phyloP scores from a whole-genome alignment of 2,329 filamentous ascomycete genomes.

The Pyrenochaeta sp. region DNA sequence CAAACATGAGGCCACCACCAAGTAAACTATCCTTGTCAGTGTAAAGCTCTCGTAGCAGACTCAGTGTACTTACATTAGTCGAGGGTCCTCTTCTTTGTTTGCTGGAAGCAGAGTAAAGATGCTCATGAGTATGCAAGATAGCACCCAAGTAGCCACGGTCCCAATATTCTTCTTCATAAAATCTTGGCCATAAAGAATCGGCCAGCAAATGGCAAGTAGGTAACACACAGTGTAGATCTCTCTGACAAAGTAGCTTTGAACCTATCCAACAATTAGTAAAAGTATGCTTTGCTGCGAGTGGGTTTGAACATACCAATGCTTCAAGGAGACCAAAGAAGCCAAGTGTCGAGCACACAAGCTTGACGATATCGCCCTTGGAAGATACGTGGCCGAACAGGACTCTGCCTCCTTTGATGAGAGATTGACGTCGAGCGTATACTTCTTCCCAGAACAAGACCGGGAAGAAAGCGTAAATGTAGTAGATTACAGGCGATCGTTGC shows the following conservation, averaged over 20 bases:
- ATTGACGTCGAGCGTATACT: conserved; percentile 79
- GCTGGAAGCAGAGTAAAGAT: conserved; percentile 88
- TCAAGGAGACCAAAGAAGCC: conserved; percentile 79
- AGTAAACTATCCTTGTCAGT: conserved; percentile 63
- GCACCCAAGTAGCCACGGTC: conserved; percentile 74
- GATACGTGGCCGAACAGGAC: conserved; percentile 75
- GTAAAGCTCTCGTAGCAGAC: no score
- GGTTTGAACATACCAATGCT: conserved; percentile 64
- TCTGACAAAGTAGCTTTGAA: conserved; percentile 89
- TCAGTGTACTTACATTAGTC: conserved; percentile 71
- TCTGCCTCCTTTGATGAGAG: conserved; percentile 71
- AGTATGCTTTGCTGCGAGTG: neutral
- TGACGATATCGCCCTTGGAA: conserved; percentile 64
- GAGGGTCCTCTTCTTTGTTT: conserved; percentile 81
- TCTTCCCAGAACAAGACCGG: conserved; percentile 97
- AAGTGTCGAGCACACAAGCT: conserved; percentile 70
- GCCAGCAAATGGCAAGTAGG: conserved; percentile 79
- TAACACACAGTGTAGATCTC: conserved; percentile 87
- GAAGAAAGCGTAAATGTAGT: conserved; percentile 92
- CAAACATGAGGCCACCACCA: conserved; percentile 80
- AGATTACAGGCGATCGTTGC: conserved; percentile 81
- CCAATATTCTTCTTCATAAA: conserved; percentile 74
- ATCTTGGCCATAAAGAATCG: conserved; percentile 72
- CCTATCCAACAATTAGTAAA: conserved; percentile 59
- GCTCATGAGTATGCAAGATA: conserved; percentile 85